phyloP scores from a whole-genome alignment of 2,329 filamentous ascomycete species.

The Ceratocystis ficicola region DNA sequence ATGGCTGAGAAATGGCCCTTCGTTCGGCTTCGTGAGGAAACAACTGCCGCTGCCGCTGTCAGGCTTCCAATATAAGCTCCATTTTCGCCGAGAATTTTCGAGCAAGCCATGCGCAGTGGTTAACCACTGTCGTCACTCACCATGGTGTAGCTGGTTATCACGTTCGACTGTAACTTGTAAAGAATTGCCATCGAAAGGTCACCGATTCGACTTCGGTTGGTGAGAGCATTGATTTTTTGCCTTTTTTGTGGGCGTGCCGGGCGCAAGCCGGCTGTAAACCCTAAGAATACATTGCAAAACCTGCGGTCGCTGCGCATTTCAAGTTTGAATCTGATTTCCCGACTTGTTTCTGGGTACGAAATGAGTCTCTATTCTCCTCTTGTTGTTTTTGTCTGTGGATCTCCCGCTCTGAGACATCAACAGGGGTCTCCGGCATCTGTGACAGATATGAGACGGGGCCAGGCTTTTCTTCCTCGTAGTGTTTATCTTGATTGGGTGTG shows the following conservation, averaged over 20 bases:
- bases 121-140: conserved; percentile 20
- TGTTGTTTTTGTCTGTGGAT: neutral
- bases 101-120: conserved; percentile 19
- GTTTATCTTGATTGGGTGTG: too few species aligned
- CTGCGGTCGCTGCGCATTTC: neutral
- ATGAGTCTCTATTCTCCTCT: neutral
- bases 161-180: conserved; percentile 20
- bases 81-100: neutral
- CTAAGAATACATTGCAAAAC: neutral
- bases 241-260: neutral
- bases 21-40: neutral
- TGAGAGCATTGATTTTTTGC: conserved; percentile 22
- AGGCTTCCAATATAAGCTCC: neutral
- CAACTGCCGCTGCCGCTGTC: neutral
- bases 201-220: conserved; percentile 19
- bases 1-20: too few species aligned
- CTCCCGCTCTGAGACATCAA: neutral
- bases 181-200: neutral
- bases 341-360: neutral
- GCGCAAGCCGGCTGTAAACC: neutral
- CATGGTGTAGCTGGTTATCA: conserved; percentile 22
- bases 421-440: conserved; percentile 27
- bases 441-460: conserved; percentile 35
- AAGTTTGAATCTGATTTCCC: neutral
- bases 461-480: neutral